Conservation (phyloP, 2,329 filamentous ascomycete species). For the Ceratocystiopsis minuta region DNA sequence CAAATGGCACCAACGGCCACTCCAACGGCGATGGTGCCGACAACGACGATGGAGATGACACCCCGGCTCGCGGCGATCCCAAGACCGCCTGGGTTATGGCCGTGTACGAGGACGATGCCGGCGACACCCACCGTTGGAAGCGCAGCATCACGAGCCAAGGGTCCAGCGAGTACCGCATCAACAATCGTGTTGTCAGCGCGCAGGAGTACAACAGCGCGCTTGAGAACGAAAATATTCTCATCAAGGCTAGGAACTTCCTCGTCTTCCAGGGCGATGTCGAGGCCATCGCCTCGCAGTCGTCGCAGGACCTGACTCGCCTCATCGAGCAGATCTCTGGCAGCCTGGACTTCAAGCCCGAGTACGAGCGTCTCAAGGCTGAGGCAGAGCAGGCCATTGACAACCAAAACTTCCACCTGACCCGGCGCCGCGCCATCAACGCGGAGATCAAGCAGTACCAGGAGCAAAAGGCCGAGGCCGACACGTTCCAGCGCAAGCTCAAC, state of each 20-base stretch:
- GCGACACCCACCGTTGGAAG: slow-evolving; percentile 91
- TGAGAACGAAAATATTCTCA: slow-evolving; percentile 87
- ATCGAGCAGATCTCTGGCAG: slow-evolving; percentile 98
- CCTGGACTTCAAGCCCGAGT: slow-evolving; percentile 83
- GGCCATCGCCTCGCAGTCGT: slow-evolving; percentile 86
- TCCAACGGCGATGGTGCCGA: slow-evolving; percentile 46
- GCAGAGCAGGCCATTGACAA: slow-evolving; percentile 77
- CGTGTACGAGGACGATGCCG: slow-evolving; percentile 93
- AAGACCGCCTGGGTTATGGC: slow-evolving; percentile 98
- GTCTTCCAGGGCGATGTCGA: slow-evolving; percentile 98
- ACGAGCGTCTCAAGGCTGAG: slow-evolving; percentile 75
- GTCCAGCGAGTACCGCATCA: slow-evolving; percentile 90
- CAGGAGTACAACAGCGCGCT: slow-evolving; percentile 87
- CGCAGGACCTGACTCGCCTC: slow-evolving; percentile 77
- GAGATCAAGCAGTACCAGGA: slow-evolving; percentile 97
- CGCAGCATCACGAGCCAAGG: slow-evolving; percentile 78
- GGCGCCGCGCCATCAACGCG: slow-evolving; percentile 84
- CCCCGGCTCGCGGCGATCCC: slow-evolving; percentile 60
- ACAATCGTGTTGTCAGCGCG: slow-evolving; percentile 73
- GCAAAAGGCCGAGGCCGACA: slow-evolving; percentile 89
- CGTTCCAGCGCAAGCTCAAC: slow-evolving; percentile 75
- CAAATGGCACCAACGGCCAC: slow-evolving; percentile 35
- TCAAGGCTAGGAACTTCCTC: slow-evolving; percentile 93
- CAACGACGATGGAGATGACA: slow-evolving; percentile 35
- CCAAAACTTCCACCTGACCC: slow-evolving; percentile 71